Base-by-base conservation (phyloP, 805 yeast species). In the Zygosaccharomyces bailii region DNA sequence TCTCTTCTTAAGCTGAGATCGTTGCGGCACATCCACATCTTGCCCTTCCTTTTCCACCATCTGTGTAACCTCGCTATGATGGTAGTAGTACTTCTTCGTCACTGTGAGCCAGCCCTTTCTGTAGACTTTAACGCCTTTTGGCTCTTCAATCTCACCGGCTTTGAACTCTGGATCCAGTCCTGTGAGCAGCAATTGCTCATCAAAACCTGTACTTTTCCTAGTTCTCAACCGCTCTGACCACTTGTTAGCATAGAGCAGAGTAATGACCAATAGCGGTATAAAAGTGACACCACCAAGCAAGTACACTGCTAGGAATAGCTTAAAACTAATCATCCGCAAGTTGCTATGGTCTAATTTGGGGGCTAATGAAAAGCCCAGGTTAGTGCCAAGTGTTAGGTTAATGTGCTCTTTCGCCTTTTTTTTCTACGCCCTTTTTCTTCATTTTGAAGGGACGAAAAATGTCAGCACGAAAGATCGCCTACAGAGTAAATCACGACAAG, bases 231-330 rank as follows among this genome's bases (percentile, higher is more conserved):
- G 33, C 10, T 44, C 57, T 54, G 17, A 56, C 64, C 17, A 45
- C 52, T 25, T 53, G 60, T 39, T 51, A 56, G 38, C 68, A 79
- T 18, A 67, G 50, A 19, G 56, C 35, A 48, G 50, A 1, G 59
- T 54, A 2, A 72, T 23, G 0, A 80, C 29, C 1, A 78, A 45
- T 29, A 82, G 48, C 1, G 96, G 96, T 17, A 87, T 63, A 50
- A 90, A 78, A 0, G 96, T 87, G 5, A 88, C 39, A 0, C 96
- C 96, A 5, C 97, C 97, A 2, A 85, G 34, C 1, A 87, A 40
- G 59, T 87, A 88, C 0, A 74, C 68, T 14, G 69, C 53, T 0
- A 81, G 31, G 34, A 72, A 65, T n/a, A 53, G 44, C 29, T 63
- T 46, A 2, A 70, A 34, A 54, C 64, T 53, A 13, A 45, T 49